Evolutionary conservation across 805 yeast species (phyloP), one percentile per base, ranked within the genome.

Genomic region (Wickerhamiella vanderwaltii): DNA sequence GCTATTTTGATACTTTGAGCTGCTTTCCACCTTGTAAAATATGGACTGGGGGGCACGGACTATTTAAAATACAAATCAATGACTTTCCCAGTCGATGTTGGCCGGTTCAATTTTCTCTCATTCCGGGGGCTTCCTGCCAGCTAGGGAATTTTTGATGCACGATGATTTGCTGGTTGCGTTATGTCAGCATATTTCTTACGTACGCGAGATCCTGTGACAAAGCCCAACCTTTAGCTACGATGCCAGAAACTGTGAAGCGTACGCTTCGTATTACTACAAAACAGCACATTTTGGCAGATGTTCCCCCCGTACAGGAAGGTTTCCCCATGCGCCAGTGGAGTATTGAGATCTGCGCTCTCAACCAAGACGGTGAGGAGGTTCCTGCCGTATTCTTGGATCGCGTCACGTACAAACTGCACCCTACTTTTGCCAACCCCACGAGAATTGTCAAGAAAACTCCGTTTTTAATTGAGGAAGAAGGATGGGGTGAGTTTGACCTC

Each of bases 401-500:
- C 62, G 95, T 86, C 41, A 86, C 94, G 4, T 88, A 88, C 61
- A 79, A 85, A 51, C 71, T 91, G 49, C 98, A 88, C 65, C 97
- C 96, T 38, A 91, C 97, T 7, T 88, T 88, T 64, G 75, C 75
- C 38, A 86, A 86, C 59, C 97, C 97, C 9, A 78, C 73, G 48
- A 73, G 96, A 59, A 68, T 79, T 9, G 60, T 85, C 57, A 83
- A 81, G 55, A 78, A 77, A 55, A 73, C 81, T 7, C 98, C 98
- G 9, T 88, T 87, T 64, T 72, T 64, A 56, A 79, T 88, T 44
- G 82, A 76, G 55, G 98, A 88, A 60, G 79, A 84, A 64, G 98
- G 98, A 39, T 88, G 98, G 97, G 98, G 97, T 59, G 97, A 88
- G 51, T 88, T 88, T 55, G 95, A 87, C 56, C 71, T 91, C 58